These are phyloP conservation scores for Exobasidium cylindrosporum DNA, from an alignment of 1,284 basidiomycete genomes.

Conservation along the genomic window DNA sequence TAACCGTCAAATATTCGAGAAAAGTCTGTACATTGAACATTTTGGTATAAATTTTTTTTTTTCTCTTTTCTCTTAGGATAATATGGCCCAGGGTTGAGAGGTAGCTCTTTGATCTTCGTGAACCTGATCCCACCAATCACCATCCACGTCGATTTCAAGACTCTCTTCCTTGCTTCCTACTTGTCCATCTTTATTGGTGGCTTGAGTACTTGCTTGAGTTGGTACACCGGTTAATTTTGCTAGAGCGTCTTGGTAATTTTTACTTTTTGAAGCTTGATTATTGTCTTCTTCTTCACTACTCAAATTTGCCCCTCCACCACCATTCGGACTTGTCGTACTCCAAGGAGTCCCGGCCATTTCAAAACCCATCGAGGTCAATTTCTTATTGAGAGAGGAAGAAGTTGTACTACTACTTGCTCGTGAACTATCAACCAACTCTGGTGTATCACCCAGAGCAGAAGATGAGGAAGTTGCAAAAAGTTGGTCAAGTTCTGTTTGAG, in stretches of 20 bases:
- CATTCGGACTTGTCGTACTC: neutral
- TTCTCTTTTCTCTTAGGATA: too few relatives aligned
- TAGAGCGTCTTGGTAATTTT: neutral
- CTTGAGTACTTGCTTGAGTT: neutral
- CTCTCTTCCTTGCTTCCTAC: too few relatives aligned
- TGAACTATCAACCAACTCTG: slow-evolving; percentile 4
- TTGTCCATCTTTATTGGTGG: neutral
- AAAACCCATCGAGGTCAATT: neutral
- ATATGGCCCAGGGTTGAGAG: slow-evolving; percentile 1
- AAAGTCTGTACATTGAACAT: too few relatives aligned
- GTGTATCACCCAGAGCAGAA: slow-evolving; percentile 1
- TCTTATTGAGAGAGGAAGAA: neutral
- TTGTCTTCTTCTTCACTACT: neutral
- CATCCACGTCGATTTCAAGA: neutral
- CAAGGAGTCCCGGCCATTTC: neutral
- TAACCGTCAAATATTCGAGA: too few relatives aligned
- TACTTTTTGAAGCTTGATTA: neutral
- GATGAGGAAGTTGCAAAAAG: slow-evolving; percentile 20
- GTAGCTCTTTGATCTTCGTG: neutral
- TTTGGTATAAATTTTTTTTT: too few relatives aligned
- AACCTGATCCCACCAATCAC: slow-evolving; percentile 3
- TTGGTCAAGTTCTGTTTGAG: slow-evolving; percentile 31
- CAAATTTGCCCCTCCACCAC: too few relatives aligned
- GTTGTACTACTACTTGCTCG: slow-evolving; percentile 8
- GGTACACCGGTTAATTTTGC: neutral